These are phyloP conservation scores for Coffea canephora DNA, from an alignment of 257 asterid species.

Conservation along the genomic window DNA sequence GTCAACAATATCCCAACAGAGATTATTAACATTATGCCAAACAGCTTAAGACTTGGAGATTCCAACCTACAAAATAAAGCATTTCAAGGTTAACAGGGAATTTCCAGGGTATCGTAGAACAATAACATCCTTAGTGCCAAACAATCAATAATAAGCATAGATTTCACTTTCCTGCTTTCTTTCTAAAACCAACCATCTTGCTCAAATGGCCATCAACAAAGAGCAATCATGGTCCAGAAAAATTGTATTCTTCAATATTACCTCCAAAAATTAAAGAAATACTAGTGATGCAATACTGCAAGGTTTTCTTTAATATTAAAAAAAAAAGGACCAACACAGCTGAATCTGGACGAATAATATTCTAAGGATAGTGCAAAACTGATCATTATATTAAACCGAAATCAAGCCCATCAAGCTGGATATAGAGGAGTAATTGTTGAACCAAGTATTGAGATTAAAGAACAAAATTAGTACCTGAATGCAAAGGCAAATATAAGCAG, in stretches of 20 bases:
- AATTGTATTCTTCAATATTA: not conserved
- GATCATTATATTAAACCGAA: not conserved
- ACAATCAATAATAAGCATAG: not conserved
- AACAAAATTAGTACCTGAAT: conserved; percentile 62
- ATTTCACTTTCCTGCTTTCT: not conserved
- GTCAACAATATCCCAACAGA: conserved; percentile 86
- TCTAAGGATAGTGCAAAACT: not conserved
- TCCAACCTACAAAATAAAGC: conserved; percentile 70
- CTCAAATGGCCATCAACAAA: not conserved
- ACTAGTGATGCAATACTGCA: not conserved
- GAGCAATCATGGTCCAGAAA: not conserved
- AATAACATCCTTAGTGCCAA: not conserved
- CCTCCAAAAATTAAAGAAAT: not conserved
- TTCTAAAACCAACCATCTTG: not conserved
- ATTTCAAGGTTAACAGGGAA: conserved; percentile 18
- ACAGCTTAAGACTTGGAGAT: conserved; percentile 89
- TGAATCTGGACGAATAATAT: not conserved
- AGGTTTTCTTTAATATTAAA: not conserved
- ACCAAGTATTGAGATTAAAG: not conserved
- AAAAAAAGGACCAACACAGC: not conserved
- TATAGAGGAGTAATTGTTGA: not conserved
- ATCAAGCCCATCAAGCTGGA: not conserved
- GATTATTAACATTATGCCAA: conserved; percentile 76
- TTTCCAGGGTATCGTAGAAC: not conserved
- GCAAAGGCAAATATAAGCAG: conserved; percentile 96